Base-by-base conservation (phyloP, 345 rosid genomes). In the Hirschfeldia incana region DNA sequence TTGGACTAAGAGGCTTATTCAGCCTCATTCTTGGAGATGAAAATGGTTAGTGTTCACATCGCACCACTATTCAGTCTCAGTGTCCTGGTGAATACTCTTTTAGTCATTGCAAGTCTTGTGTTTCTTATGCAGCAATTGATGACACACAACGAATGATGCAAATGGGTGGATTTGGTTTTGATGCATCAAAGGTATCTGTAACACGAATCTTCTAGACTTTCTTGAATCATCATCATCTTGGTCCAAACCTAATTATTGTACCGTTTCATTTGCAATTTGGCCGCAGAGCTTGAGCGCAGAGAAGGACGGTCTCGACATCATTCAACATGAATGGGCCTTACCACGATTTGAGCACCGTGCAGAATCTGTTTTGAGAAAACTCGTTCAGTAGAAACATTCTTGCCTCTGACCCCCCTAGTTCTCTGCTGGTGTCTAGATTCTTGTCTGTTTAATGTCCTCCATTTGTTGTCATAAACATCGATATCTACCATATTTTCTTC, bases 81-180 rank as follows among this genome's bases (percentile, higher is more conserved):
- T n/a, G n/a, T n/a, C n/a, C n/a, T n/a, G 67, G 67, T 62, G 67
- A 3, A 62, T 30, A n/a, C 8, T 32, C 26, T 63, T n/a, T n/a
- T 28, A n/a, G 16, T 67, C 74, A 39, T 37, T 71, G 34, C 21
- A 70, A 33, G 32, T 62, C 62, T 33, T 67, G 3, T 80, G 67
- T 73, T 74, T 60, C 61, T 10, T 65, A 60, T 83, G 87, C 91
- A 92, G 98, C 97, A 49, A 87, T 78, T 59, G 98, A 94, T 73
- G 98, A 91, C 69, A 91, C 98, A 0, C 97, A 91, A 74, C 85
- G 92, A 5, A 93, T 95, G 99, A 95, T 95, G 99, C 99, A 95
- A 88, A 95, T 93, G 98, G 83, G 98, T 84, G 99, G 99, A 5
- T 90, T 95, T 85, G 99, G 99, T 76, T 80, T 89, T 55, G 97